phyloP scores from a whole-genome alignment of 2,329 filamentous ascomycete genomes.

The Aspergillus fischeri region DNA sequence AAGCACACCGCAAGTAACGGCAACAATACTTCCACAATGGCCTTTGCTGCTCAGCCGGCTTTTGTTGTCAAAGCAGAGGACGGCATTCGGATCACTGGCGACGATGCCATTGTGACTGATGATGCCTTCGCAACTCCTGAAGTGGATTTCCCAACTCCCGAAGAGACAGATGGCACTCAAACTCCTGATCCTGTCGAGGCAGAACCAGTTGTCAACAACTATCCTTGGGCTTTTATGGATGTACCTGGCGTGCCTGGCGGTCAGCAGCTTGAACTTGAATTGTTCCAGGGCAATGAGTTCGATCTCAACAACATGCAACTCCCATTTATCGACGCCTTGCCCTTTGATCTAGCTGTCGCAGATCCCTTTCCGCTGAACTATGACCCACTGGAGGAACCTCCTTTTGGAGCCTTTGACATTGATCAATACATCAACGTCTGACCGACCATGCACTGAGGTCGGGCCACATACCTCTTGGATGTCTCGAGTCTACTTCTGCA shows the following conservation, averaged over 20 bases:
- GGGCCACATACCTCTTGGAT: neutral
- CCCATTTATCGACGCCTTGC: neutral
- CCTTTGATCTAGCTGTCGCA: neutral
- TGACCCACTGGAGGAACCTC: neutral
- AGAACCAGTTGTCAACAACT: neutral
- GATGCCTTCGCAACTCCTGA: neutral
- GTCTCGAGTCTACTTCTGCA: neutral
- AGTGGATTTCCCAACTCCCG: conserved; percentile 1
- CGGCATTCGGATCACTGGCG: conserved; percentile 14
- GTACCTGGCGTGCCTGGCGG: neutral
- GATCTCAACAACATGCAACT: neutral
- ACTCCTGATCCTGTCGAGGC: conserved; percentile 2
- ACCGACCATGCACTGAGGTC: neutral
- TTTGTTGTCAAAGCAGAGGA: conserved; percentile 8
- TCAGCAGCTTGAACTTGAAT: neutral
- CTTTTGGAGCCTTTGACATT: neutral
- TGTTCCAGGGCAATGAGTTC: neutral
- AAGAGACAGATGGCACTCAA: neutral
- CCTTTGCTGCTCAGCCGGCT: conserved; percentile 23
- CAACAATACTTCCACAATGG: conserved; percentile 19
- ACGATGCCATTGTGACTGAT: conserved; percentile 5
- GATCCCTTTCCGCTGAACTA: neutral
- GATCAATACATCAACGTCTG: neutral
- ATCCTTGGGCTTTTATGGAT: neutral
- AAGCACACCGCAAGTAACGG: conserved; percentile 5